Evolutionary conservation across 495 filamentous ascomycete species (phyloP), one percentile per base, ranked within the genome.

Genomic region (Talaromyces stipitatus): DNA sequence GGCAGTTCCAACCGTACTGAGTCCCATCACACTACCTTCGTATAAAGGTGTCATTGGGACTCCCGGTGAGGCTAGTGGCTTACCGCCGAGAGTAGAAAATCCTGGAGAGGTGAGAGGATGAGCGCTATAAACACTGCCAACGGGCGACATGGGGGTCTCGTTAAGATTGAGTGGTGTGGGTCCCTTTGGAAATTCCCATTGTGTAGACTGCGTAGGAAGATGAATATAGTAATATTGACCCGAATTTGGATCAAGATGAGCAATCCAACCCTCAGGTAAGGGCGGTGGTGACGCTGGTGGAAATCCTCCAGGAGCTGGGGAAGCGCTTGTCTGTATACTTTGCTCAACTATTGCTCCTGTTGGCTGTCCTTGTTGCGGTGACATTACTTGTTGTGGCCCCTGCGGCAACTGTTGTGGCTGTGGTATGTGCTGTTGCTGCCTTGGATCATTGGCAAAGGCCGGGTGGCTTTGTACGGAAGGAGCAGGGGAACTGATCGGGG

Each of bases 191-290:
- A 96, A 96, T 61, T 98, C 94, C 94, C 94, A 98, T 68, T 98
- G 94, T 11, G 94, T 98, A 3, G 91, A 90, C 65, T 97, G 94
- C 0, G 94, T 92, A 9, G 94, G 87, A 16, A 98, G 80, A 68
- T 98, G 95, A 60, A 98, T 98, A 66, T 98, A 98, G 66, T 98
- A 98, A 68, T 97, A 98, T 65, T 97, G 94, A 6, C 95, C 94
- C 3, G 91, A 96, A 64, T 85, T 96, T 38, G 88, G 87, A 66
- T 98, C 94, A 6, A 97, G 78, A 65, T 97, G 95, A 11, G 95
- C 92, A 67, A 97, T 97, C 94, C 94, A 98, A 9, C 95, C 94
- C 67, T 97, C 95, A 12, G 94, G 94, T 10, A 98, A 79, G 11
- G 92, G 94, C 6, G 94, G 95, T 9, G 92, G 94, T 24, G 88